Percentiles rank a stretch among this genome's conserved stretches.
Conservation (phyloP, 495 filamentous ascomycete species). For the Parathielavia appendiculata region DNA sequence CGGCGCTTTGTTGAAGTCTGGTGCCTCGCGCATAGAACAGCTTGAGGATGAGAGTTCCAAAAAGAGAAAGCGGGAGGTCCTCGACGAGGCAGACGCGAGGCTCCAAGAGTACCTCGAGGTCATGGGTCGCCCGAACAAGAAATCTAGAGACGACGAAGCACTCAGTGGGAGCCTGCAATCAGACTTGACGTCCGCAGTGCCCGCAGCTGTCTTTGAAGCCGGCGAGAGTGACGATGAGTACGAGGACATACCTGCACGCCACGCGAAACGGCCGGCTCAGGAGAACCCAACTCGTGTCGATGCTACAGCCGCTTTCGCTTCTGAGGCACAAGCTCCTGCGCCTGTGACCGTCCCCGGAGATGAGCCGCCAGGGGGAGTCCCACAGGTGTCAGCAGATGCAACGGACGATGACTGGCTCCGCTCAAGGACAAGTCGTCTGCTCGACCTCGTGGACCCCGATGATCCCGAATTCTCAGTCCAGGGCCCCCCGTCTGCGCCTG, state of each 20-base stretch:
- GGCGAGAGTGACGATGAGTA: slow-evolving; percentile 63
- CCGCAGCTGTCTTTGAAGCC: slow-evolving; percentile 43
- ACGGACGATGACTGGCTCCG: slow-evolving; percentile 91
- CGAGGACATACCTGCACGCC: slow-evolving; percentile 46
- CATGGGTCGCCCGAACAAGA: slow-evolving; percentile 51
- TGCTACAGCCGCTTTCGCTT: slow-evolving; percentile 7
- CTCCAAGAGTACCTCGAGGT: slow-evolving; percentile 81
- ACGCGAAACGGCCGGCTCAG: slow-evolving; percentile 37
- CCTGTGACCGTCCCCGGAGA: slow-evolving; percentile 15
- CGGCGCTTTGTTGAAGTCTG: slow-evolving; percentile 3
- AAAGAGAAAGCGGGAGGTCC: slow-evolving; percentile 51
- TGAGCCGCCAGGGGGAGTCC: slow-evolving; percentile 13
- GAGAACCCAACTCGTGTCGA: slow-evolving; percentile 18
- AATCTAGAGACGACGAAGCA: slow-evolving; percentile 25
- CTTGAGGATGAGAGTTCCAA: slow-evolving; percentile 23
- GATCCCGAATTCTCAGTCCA: slow-evolving; percentile 33
- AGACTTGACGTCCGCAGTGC: slow-evolving; percentile 36
- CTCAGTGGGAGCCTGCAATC: slow-evolving; percentile 9
- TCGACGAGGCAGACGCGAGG: slow-evolving; percentile 61
- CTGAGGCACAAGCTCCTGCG: slow-evolving; percentile 2
- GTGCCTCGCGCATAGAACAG: slow-evolving; percentile 14
- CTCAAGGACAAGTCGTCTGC: slow-evolving; percentile 81
- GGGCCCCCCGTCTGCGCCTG: slow-evolving; percentile 15
- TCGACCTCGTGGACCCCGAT: slow-evolving; percentile 69
- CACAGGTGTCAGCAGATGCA: slow-evolving; percentile 30